These are phyloP conservation scores for Citrullus colocynthis DNA, from an alignment of 306 rosid genomes.

Conservation along the genomic window DNA sequence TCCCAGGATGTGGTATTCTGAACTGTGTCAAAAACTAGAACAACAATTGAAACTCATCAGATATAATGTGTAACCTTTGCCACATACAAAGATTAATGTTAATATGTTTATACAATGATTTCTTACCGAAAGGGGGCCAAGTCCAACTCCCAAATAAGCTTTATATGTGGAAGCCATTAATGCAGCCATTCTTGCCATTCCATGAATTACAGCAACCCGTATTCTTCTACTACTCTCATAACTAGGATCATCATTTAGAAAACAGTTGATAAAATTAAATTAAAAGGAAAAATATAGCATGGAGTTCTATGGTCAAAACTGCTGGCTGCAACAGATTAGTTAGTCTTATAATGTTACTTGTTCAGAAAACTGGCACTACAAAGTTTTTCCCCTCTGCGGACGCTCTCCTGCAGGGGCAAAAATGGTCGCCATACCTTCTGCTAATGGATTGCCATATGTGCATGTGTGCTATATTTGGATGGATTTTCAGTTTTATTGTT, in stretches of 20 bases:
- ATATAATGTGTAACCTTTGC: not conserved
- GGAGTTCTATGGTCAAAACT: not conserved
- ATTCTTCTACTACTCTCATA: conserved; percentile 65
- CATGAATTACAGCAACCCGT: conserved; percentile 72
- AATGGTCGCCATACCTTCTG: not conserved
- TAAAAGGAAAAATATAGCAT: not conserved
- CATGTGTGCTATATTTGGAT: not conserved
- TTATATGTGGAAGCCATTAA: conserved; percentile 87
- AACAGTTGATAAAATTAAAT: not conserved
- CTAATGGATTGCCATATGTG: not conserved
- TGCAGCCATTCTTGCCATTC: conserved; percentile 99
- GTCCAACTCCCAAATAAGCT: conserved; percentile 88
- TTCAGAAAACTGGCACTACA: too few relatives aligned
- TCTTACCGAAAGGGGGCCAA: conserved; percentile 80
- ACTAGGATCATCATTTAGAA: conserved; percentile 20
- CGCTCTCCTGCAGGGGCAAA: not conserved
- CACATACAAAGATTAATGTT: not conserved
- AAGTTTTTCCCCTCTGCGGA: too few relatives aligned
- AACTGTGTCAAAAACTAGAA: conserved; percentile 79
- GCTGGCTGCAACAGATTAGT: too few relatives aligned
- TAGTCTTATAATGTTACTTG: not conserved
- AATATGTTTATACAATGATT: not conserved
- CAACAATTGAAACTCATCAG: not conserved
- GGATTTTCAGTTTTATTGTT: not conserved
- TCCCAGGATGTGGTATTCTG: conserved; percentile 94